phyloP scores from a whole-genome alignment of 164 flowering plant genomes.

The Aristolochia contorta region DNA sequence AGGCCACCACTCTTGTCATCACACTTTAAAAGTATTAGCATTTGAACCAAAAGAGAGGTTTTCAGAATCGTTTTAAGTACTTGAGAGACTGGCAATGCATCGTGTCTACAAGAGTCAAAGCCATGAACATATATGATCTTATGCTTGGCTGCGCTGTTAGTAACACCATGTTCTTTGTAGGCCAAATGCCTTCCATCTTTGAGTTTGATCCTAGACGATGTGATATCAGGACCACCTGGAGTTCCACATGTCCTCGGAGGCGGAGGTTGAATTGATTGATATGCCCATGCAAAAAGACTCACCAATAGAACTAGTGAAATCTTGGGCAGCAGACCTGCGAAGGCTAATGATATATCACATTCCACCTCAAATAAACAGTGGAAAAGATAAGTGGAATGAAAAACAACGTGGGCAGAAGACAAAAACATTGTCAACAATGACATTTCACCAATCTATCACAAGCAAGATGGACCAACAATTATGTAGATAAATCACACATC shows the following conservation, averaged over 20 bases:
- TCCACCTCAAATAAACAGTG: neutral
- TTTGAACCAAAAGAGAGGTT: too few species aligned
- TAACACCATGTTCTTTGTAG: slow-evolving; percentile 59
- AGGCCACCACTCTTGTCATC: neutral
- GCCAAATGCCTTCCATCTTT: slow-evolving; percentile 73
- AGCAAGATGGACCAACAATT: too few species aligned
- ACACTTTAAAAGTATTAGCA: too few species aligned
- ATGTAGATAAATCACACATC: too few species aligned
- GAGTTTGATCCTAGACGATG: slow-evolving; percentile 61
- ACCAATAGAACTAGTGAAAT: slow-evolving; percentile 21
- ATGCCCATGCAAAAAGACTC: slow-evolving; percentile 44
- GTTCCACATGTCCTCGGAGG: slow-evolving; percentile 50
- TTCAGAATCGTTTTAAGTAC: slow-evolving; percentile 16
- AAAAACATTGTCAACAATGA: too few species aligned
- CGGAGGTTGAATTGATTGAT: slow-evolving; percentile 49
- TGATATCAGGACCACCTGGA: slow-evolving; percentile 47
- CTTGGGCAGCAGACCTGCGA: slow-evolving; percentile 32
- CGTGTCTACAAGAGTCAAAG: slow-evolving; percentile 42
- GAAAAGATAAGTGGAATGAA: too few species aligned
- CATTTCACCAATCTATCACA: too few species aligned
- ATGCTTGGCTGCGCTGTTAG: slow-evolving; percentile 43
- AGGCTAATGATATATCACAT: neutral
- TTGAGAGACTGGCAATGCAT: slow-evolving; percentile 24
- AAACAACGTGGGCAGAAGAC: too few species aligned
- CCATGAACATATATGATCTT: slow-evolving; percentile 56